Evolutionary conservation across 148 eudicot genomes (phyloP), one percentile per base, ranked within the genome.

Genomic region (Spergularia bocconei): DNA sequence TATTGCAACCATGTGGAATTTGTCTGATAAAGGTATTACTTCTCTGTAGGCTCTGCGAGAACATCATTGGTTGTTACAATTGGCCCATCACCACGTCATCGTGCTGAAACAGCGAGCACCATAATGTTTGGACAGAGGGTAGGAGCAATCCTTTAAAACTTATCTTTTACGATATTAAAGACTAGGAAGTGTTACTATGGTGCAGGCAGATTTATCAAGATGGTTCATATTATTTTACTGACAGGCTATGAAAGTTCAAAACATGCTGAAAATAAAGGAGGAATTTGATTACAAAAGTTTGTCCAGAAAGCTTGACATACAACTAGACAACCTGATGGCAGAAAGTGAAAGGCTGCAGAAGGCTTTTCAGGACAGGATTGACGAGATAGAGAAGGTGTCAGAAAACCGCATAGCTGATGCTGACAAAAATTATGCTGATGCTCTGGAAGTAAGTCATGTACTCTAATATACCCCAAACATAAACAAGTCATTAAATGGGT

Each of bases 81-180:
- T 84, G 98, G 98, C 44, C 98, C 98, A 70, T 93, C 98, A 25
- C 92, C 92, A 53, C 93, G 93, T 67, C 98, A 93, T 69, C 88
- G 97, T 75, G 97, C 86, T 67, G 98, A 93, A 85, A 93, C 98
- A 78, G 75, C 92, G 6, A 91, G 98, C 84, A 91, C 98, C 73
- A 91, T 93, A 71, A 84, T 84, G 91, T 93, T 93, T 76, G 98
- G 98, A 71, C 98, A 93, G 75, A 88, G 98, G 85, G 98, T 93
- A 79, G 82, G 66, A 72, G 55, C 21, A 66, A 41, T 51, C 57
- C 17, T 52, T 53, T 79, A 1, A 21, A 54, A 23, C 53, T 29
- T 53, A 13, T 25, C 7, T 57, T 57, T 67, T 20, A 21, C 41
- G 23, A 7, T 63, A 25, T 3, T 54, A 8, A 17, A 41, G 48